Evolutionary conservation across 768 basidiomycete genomes (phyloP).

Genomic region (Suillus placidus): DNA sequence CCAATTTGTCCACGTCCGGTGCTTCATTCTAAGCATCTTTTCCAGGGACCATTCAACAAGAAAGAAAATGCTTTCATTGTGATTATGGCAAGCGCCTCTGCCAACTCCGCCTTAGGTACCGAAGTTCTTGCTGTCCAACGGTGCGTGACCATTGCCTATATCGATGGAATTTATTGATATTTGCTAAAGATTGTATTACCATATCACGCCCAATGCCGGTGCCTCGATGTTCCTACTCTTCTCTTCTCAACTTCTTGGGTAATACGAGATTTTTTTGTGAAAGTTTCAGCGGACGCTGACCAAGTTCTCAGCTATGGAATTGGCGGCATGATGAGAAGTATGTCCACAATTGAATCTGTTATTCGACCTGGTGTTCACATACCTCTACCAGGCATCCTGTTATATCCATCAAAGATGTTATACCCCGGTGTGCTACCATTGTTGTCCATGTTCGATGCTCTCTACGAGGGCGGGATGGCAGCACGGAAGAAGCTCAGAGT

Average conservation of each 20-base stretch:
- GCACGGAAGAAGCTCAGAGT: slow-evolving; percentile 44
- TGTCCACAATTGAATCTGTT: slow-evolving; percentile 11
- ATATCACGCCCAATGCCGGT: slow-evolving; percentile 47
- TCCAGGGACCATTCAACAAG: slow-evolving; percentile 52
- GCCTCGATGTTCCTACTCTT: slow-evolving; percentile 45
- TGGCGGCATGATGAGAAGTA: slow-evolving; percentile 48
- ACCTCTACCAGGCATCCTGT: slow-evolving; percentile 38
- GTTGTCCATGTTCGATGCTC: slow-evolving; percentile 50
- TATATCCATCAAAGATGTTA: slow-evolving; percentile 58
- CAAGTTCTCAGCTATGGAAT: slow-evolving; percentile 32
- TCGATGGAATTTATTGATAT: not conserved
- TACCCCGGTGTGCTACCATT: slow-evolving; percentile 51
- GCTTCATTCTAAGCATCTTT: slow-evolving; percentile 5
- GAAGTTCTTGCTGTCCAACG: slow-evolving; percentile 52
- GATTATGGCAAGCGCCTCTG: slow-evolving; percentile 52
- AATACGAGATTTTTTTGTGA: slow-evolving; percentile 14
- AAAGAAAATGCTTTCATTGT: slow-evolving; percentile 56
- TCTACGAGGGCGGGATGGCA: slow-evolving; percentile 41
- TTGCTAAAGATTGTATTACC: slow-evolving; percentile 39
- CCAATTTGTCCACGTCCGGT: not conserved
- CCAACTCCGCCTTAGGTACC: slow-evolving; percentile 50
- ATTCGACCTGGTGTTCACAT: not conserved
- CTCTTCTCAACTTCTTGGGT: slow-evolving; percentile 39
- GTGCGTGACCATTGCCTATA: not conserved
- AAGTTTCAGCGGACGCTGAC: not conserved